Evolutionary conservation across 1,284 basidiomycete species (phyloP).

Genomic region (Naganishia liquefaciens): DNA sequence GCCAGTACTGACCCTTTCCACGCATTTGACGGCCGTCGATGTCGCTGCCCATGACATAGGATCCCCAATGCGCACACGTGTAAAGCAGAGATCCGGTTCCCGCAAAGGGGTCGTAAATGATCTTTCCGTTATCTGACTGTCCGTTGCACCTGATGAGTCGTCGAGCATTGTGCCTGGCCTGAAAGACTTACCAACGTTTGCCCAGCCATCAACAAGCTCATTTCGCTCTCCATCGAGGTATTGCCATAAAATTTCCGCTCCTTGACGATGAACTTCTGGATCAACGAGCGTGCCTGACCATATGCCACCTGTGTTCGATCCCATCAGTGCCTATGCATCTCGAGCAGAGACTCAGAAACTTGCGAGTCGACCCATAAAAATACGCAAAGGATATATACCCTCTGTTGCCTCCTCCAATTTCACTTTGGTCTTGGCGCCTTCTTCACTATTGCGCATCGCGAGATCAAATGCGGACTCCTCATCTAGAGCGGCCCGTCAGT

Average conservation of each 20-base stretch:
- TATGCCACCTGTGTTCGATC: slow-evolving; percentile 62
- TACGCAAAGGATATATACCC: slow-evolving; percentile 67
- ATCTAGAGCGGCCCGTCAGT: slow-evolving; percentile 53
- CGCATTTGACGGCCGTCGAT: slow-evolving; percentile 97
- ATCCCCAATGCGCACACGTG: slow-evolving; percentile 79
- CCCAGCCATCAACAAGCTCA: slow-evolving; percentile 92
- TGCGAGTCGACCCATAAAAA: slow-evolving; percentile 83
- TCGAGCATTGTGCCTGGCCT: neutral
- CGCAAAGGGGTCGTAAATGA: slow-evolving; percentile 94
- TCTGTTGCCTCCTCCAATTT: slow-evolving; percentile 48
- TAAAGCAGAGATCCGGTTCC: slow-evolving; percentile 97
- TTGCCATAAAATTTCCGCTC: slow-evolving; percentile 90
- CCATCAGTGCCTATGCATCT: neutral
- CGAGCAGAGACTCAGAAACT: slow-evolving; percentile 53
- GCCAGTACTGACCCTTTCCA: slow-evolving; percentile 64
- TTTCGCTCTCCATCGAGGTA: slow-evolving; percentile 96
- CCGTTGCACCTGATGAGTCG: neutral
- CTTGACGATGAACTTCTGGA: slow-evolving; percentile 79
- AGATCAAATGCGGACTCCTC: slow-evolving; percentile 47
- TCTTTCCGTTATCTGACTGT: slow-evolving; percentile 79
- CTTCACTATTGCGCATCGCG: slow-evolving; percentile 3
- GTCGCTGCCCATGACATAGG: slow-evolving; percentile 85
- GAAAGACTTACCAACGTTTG: slow-evolving; percentile 70
- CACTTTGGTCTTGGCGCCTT: neutral
- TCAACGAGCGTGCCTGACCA: slow-evolving; percentile 69